Base-by-base conservation (phyloP, 345 rosid genomes). In the Populus tremula region DNA sequence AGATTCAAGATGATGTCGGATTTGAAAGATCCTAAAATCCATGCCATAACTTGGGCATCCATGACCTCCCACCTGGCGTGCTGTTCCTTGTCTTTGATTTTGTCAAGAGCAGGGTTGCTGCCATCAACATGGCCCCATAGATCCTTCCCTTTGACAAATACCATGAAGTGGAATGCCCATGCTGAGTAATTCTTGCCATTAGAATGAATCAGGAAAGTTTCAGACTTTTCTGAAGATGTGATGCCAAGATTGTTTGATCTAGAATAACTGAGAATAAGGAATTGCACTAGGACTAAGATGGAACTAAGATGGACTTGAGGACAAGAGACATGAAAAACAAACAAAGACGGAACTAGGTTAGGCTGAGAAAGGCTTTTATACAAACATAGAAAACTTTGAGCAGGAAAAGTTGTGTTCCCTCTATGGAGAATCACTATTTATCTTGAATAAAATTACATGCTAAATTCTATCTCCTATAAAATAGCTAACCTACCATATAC, bases 131-230 rank as follows among this genome's bases (percentile, higher is more conserved):
- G 43, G 71, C 72, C 72, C 56, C 20, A 39, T 41, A 25, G 16
- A 69, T 39, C 50, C 53, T 69, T 69, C n/a, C 27, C 56, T 43
- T 69, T 41, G 72, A 69, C 43, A 68, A 68, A 68, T 68, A 68
- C 20, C 14, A 33, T 35, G 71, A 68, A 68, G 20, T 68, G 71
- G 53, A 69, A 69, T 41, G 54, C 72, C 56, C 53, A 39, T 16
- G 53, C 35, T 23, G 5, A 69, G 20, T 41, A 69, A 25, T 69
- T 69, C 10, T 69, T 41, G 27, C 72, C 72, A 69, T 69, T 69
- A 41, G 41, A 69, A 69, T 8, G 54, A 25, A 41, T 69, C 16
- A 43, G 21, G 53, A 69, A 41, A 7, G 53, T 5, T 17, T 69
- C 72, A 69, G 21, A 41, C 54, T 41, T 41, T 25, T 25, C 8